Percentiles rank a stretch among this genome's conserved stretches.
Evolutionary conservation across 1,284 basidiomycete genomes (phyloP).

Genomic region (Sanghuangporus baumii): DNA sequence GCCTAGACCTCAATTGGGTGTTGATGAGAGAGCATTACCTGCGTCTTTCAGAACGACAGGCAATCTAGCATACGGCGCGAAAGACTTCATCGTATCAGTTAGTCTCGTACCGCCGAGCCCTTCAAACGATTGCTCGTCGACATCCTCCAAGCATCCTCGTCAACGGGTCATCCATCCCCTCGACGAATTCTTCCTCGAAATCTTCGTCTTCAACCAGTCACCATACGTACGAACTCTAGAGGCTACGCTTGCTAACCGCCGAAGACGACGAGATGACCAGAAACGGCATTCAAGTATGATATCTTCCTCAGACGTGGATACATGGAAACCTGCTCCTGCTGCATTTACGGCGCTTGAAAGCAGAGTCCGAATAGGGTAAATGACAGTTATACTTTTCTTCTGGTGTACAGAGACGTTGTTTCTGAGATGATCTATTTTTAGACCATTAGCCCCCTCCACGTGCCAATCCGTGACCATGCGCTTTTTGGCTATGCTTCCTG

Average conservation of each 20-base stretch:
- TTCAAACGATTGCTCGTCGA: constrained; percentile 16
- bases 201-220: constrained; percentile 87
- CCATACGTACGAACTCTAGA: constrained; percentile 73
- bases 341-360: constrained; percentile 78
- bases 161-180: constrained; percentile 58
- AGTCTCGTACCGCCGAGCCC: constrained; percentile 44
- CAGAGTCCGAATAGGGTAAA: constrained; percentile 75
- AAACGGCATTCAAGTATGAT: constrained; percentile 18
- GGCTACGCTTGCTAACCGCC: constrained; percentile 58
- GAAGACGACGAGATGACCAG: constrained; percentile 37
- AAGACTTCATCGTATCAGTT: constrained; percentile 69
- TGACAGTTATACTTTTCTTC: neutral
- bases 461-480: constrained; percentile 85
- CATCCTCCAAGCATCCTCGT: constrained; percentile 18
- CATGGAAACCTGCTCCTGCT: constrained; percentile 36
- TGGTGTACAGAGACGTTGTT: neutral
- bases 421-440: constrained; percentile 25
- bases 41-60: constrained; percentile 19
- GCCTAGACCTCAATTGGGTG: constrained; percentile 46
- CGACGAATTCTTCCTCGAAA: constrained; percentile 76
- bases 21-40: constrained; percentile 24
- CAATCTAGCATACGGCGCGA: constrained; percentile 31
- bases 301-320: constrained; percentile 23
- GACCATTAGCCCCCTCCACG: constrained; percentile 73
- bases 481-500: constrained; percentile 75